These are phyloP conservation scores for Aegilops longissima DNA, from an alignment of 176 grass and related monocot species.

Conservation along the genomic window DNA sequence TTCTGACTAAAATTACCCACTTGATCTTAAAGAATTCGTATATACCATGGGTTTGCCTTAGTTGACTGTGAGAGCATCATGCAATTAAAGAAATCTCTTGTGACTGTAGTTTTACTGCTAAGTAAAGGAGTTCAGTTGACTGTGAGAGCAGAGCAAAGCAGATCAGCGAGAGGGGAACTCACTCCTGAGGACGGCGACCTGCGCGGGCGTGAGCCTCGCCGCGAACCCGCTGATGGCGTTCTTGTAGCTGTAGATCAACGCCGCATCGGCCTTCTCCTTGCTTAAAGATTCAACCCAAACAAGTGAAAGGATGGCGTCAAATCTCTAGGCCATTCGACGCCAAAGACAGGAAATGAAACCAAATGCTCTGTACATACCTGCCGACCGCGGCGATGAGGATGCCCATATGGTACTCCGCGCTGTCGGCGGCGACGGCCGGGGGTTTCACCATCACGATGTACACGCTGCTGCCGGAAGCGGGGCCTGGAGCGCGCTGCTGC, in stretches of 20 bases:
- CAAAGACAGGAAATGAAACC: neutral
- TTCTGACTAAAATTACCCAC: constrained; percentile 7
- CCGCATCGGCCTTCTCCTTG: constrained; percentile 50
- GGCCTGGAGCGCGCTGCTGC: neutral
- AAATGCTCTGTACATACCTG: constrained; percentile 10
- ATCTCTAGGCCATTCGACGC: neutral
- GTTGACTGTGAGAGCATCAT: neutral
- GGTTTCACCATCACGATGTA: constrained; percentile 44
- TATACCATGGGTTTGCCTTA: too few species aligned
- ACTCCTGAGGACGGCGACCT: constrained; percentile 55
- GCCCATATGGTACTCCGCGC: constrained; percentile 9
- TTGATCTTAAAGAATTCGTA: neutral
- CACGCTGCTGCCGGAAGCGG: neutral
- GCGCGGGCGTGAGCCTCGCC: constrained; percentile 58
- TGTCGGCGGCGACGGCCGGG: constrained; percentile 2
- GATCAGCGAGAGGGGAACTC: constrained; percentile 11
- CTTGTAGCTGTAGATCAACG: constrained; percentile 68
- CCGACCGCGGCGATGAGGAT: constrained; percentile 49
- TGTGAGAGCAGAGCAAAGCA: neutral
- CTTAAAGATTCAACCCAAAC: neutral
- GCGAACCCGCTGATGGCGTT: constrained; percentile 60
- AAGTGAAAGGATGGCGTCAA: neutral
- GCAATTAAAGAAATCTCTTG: too few species aligned
- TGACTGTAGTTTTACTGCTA: too few species aligned
- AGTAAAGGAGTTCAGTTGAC: neutral